Evolutionary conservation across 768 basidiomycete genomes (phyloP).

Genomic region (Cubamyces sp.): DNA sequence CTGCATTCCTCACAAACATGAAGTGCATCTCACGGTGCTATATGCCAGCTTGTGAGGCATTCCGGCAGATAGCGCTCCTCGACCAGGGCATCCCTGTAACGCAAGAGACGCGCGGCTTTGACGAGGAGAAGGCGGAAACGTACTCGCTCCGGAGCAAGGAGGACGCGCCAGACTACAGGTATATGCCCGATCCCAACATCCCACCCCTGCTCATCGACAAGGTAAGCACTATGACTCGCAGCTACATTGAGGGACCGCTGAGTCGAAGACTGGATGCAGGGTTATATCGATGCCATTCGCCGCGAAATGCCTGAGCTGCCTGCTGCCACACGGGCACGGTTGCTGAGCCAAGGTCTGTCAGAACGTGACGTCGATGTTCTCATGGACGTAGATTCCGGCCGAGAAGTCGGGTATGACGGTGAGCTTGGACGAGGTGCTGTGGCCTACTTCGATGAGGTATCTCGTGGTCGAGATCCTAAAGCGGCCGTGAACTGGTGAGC

Average conservation of each 20-base stretch:
- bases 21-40: neutral
- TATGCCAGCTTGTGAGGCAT: constrained; percentile 72
- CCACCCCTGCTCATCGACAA: constrained; percentile 67
- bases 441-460: constrained; percentile 80
- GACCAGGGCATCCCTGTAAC: constrained; percentile 46
- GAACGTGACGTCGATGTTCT: constrained; percentile 76
- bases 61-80: constrained; percentile 71
- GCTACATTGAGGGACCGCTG: neutral
- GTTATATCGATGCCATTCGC: constrained; percentile 58
- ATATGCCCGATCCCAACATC: constrained; percentile 97
- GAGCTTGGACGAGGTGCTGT: constrained; percentile 57
- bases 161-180: constrained; percentile 93
- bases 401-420: constrained; percentile 67
- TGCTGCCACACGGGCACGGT: constrained; percentile 56
- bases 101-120: constrained; percentile 92
- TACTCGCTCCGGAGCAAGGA: constrained; percentile 87
- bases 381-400: constrained; percentile 68
- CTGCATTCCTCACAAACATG: neutral
- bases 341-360: constrained; percentile 59
- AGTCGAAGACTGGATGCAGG: constrained; percentile 43
- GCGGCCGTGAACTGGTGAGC: constrained; percentile 83
- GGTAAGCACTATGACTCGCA: constrained; percentile 1
- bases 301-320: constrained; percentile 78
- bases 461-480: constrained; percentile 61
- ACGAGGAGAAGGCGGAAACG: constrained; percentile 81